A percentile compares a stretch with the other conserved stretches of the same genome.
phyloP scores from a whole-genome alignment of 768 basidiomycete species.

The Trametes meyenii region DNA sequence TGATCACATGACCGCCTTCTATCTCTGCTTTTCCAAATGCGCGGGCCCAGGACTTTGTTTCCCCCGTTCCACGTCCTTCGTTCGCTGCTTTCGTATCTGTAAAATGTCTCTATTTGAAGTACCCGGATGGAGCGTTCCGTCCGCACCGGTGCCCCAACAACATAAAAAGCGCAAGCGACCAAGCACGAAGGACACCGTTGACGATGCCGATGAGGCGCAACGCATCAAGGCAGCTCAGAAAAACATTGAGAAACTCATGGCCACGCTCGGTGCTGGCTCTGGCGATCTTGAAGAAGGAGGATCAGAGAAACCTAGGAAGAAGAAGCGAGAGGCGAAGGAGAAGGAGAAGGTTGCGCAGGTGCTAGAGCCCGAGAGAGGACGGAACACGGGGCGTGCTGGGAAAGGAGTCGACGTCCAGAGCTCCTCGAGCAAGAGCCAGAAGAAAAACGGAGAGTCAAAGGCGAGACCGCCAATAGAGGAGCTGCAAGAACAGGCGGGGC shows the following conservation, averaged over 20 bases:
- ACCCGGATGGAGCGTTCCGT: conserved; percentile 39
- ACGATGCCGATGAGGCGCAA: conserved; percentile 25
- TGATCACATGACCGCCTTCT: conserved; percentile 1
- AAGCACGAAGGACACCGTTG: background rate
- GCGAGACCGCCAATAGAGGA: background rate
- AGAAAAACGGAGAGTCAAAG: background rate
- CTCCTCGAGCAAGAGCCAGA: background rate
- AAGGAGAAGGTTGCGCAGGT: conserved; percentile 16
- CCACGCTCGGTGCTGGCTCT: conserved; percentile 29
- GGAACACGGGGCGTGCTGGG: conserved; percentile 5
- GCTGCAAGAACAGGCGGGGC: background rate
- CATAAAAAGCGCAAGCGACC: conserved; percentile 36
- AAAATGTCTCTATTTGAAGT: conserved; percentile 41
- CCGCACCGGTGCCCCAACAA: conserved; percentile 22
- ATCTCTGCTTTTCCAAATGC: background rate
- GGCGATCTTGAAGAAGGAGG: conserved; percentile 9
- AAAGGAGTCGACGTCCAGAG: background rate
- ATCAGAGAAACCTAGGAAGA: conserved; percentile 12
- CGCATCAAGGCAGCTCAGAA: conserved; percentile 31
- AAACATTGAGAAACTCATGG: conserved; percentile 41
- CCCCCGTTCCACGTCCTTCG: background rate
- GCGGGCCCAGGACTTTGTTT: background rate
- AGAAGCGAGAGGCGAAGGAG: conserved; percentile 19
- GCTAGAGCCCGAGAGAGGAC: conserved; percentile 1
- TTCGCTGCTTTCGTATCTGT: background rate